A percentile compares a stretch with the other conserved stretches of the same genome.
Conservation (phyloP, 768 basidiomycete species). For the Lactifluus hygrophoroides region DNA sequence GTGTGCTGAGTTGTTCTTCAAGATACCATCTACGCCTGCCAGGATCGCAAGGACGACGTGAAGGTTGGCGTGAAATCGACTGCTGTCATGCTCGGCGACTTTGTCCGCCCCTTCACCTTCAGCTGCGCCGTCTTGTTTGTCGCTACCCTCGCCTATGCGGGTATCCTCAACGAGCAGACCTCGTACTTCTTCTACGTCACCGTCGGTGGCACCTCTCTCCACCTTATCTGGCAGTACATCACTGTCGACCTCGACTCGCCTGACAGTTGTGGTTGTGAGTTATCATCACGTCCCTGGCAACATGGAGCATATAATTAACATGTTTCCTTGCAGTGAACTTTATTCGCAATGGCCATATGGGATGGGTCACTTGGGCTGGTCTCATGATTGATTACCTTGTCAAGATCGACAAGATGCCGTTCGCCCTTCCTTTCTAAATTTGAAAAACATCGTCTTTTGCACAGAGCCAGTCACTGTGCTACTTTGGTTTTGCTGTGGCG, state of each 20-base stretch:
- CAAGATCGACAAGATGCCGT: slow-evolving; percentile 19
- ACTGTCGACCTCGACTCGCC: slow-evolving; percentile 21
- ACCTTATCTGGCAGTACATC: slow-evolving; percentile 23
- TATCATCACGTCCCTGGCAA: background rate
- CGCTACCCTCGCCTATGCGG: slow-evolving; percentile 42
- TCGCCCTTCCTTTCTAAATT: slow-evolving; percentile 10
- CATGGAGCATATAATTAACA: background rate
- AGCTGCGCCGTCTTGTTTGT: slow-evolving; percentile 47
- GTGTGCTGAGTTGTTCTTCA: slow-evolving; percentile 3
- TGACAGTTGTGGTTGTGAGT: slow-evolving; percentile 20
- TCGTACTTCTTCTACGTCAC: slow-evolving; percentile 20
- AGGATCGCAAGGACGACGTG: slow-evolving; percentile 68
- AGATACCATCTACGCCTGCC: slow-evolving; percentile 69
- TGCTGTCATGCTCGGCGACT: slow-evolving; percentile 60
- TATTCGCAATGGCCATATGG: slow-evolving; percentile 19
- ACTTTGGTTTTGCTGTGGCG: background rate
- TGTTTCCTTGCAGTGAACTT: slow-evolving; percentile 12
- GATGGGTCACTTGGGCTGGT: slow-evolving; percentile 21
- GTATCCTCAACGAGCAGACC: slow-evolving; percentile 32
- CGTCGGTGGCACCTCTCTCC: slow-evolving; percentile 20
- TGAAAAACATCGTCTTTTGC: background rate
- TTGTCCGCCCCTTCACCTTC: slow-evolving; percentile 49
- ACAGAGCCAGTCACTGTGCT: background rate
- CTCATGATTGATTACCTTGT: slow-evolving; percentile 20
- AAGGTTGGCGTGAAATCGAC: slow-evolving; percentile 67